phyloP scores from a whole-genome alignment of 495 filamentous ascomycete species.

The Podospora australis region DNA sequence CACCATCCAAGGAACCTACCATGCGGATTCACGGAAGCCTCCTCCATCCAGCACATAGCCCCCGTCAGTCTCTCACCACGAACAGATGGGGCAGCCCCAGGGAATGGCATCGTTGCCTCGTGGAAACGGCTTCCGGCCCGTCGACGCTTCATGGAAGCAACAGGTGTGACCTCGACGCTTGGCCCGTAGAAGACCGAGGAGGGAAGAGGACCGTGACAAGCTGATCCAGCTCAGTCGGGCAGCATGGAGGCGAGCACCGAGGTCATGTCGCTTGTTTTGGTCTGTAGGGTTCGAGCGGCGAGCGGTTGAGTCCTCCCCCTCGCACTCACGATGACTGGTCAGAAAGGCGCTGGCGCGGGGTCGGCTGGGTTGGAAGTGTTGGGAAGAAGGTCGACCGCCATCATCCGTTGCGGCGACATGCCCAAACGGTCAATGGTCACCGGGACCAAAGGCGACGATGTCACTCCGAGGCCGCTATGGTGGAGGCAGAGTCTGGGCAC shows the following conservation, averaged over 20 bases:
- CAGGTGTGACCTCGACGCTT: constrained; percentile 9
- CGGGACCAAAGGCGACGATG: constrained; percentile 18
- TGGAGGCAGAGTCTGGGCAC: constrained; percentile 10
- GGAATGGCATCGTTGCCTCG: neutral
- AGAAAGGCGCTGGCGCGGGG: constrained; percentile 7
- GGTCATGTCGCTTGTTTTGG: constrained; percentile 7
- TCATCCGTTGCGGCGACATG: constrained; percentile 5
- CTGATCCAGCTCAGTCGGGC: too few species aligned
- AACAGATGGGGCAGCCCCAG: constrained; percentile 9
- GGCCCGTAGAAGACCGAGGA: constrained; percentile 8
- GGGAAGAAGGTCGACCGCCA: neutral
- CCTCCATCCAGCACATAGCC: constrained; percentile 6
- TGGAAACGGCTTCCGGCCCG: constrained; percentile 27
- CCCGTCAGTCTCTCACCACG: too few species aligned
- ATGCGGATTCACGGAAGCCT: constrained; percentile 14
- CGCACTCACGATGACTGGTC: neutral
- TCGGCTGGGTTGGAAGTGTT: constrained; percentile 3
- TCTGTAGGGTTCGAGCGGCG: neutral
- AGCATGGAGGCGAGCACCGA: too few species aligned
- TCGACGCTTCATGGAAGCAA: constrained; percentile 12
- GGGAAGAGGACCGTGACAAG: neutral
- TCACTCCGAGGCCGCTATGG: constrained; percentile 11
- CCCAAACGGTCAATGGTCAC: constrained; percentile 19
- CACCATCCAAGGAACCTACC: neutral
- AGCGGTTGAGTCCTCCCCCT: neutral